phyloP scores from a whole-genome alignment of 306 rosid species.

The Castanopsis chinensis region DNA sequence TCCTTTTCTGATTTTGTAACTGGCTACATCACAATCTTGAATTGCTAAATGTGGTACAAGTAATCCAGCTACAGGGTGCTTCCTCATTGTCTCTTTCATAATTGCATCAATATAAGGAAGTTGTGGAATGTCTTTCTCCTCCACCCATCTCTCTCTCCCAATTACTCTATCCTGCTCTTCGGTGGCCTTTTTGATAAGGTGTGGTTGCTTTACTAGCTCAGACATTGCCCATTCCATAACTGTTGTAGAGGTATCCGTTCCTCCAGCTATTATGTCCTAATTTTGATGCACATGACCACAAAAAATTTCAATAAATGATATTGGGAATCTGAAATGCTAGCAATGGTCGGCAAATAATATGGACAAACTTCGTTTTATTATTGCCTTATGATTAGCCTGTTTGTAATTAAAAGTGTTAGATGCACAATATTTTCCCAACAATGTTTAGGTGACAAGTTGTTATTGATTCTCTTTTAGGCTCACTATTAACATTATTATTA shows the following conservation, averaged over 20 bases:
- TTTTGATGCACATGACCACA: no score
- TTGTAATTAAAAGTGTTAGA: no score
- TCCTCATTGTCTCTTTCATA: conserved; percentile 39
- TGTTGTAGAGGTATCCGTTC: conserved; percentile 32
- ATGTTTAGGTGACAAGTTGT: no score
- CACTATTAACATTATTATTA: no score
- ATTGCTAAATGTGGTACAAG: conserved; percentile 31
- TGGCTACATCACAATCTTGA: conserved; percentile 25
- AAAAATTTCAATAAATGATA: no score
- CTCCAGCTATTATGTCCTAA: conserved; percentile 39
- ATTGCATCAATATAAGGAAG: conserved; percentile 36
- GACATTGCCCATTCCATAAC: conserved; percentile 46
- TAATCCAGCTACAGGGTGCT: conserved; percentile 27
- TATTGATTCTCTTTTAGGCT: no score
- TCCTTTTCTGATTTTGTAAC: conserved; percentile 24
- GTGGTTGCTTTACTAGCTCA: conserved; percentile 36
- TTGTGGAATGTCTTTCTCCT: conserved; percentile 32
- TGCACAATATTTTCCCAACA: no score
- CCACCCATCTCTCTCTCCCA: conserved; percentile 37
- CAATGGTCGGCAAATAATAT: no score
- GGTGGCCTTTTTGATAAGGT: conserved; percentile 22
- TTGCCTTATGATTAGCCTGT: no score
- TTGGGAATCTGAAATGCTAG: no score
- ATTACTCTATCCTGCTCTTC: conserved; percentile 37
- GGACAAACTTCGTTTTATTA: no score